Base-by-base conservation (phyloP, 78 protist genomes). In the Chrysochromulina tobinii region DNA sequence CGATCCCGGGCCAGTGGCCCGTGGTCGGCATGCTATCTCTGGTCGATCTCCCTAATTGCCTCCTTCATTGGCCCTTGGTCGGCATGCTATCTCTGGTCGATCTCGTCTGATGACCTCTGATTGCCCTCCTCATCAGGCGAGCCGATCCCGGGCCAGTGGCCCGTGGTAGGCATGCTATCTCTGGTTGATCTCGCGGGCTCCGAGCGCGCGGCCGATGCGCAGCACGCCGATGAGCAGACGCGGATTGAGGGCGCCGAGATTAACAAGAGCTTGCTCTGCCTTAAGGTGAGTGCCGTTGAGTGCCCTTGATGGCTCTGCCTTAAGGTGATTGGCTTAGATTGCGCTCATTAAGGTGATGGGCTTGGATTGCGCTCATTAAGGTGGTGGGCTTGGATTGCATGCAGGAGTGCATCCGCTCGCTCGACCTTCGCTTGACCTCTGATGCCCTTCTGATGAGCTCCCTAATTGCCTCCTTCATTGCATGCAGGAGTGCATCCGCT, bases 171-270 rank as follows among this genome's bases (percentile, higher is more conserved):
- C n/a, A 93, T 89, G 59, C 93, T 95, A 53, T n/a, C 68, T 15
- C 91, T 97, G 61, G 92, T 97, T 38, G 99, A 97, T 81, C 91
- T 97, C 4, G 99, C 99, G 5, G 99, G 99, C 12, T 95, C 96
- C 0, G 98, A 96, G 81, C 72, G 97, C n/a, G 97, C 96, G 3
- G 50, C 95, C 2, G 93, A 83, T 67, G 67, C 67, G 67, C 23
- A 4, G 20, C 4, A 4, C 20, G 20, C 57, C n/a, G 58, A 89
- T 7, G 96, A 95, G 4, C 55, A 5, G 25, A 93, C 97, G 14
- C n/a, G 91, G 89, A 58, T 53, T 1, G 97, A 96, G 58, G 98
- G 98, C 5, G 96, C 98, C 27, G 95, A 93, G 89, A 96, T 97
- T 91, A 97, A 96, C 94, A n/a, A 81, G 68, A 93, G 97, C 4